Evolutionary conservation across 352 stramenopile genomes (phyloP).

Genomic region (Phytophthora rubi): DNA sequence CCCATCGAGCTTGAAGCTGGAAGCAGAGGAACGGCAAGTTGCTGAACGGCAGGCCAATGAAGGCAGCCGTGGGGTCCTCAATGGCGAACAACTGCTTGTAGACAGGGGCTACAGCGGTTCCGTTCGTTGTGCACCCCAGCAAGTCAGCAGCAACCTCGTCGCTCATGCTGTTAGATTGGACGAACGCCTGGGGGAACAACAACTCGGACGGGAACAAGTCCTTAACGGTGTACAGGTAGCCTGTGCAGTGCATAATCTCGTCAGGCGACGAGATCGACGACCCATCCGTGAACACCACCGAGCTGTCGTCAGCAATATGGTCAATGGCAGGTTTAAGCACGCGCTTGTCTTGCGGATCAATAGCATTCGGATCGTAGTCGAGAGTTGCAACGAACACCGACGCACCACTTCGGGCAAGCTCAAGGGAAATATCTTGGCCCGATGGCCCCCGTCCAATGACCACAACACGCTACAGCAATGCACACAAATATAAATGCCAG

Average conservation of each 20-base stretch:
- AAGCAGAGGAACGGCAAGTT: conserved; percentile 86
- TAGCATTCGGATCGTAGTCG: conserved; percentile 42
- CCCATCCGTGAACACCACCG: conserved; percentile 63
- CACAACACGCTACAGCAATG: conserved; percentile 49
- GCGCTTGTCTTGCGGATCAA: conserved; percentile 42
- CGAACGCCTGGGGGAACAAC: conserved; percentile 51
- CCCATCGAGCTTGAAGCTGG: conserved; percentile 79
- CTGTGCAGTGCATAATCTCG: conserved; percentile 84
- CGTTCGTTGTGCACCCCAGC: conserved; percentile 34
- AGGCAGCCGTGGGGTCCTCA: conserved; percentile 73
- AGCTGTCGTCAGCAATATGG: conserved; percentile 53
- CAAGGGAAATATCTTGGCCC: conserved; percentile 81
- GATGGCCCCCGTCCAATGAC: conserved; percentile 74
- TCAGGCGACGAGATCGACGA: conserved; percentile 56
- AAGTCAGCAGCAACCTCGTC: conserved; percentile 40
- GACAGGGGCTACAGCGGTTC: conserved; percentile 59
- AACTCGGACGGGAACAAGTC: conserved; percentile 52
- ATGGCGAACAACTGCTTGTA: conserved; percentile 86
- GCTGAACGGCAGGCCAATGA: conserved; percentile 76
- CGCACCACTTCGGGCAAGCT: conserved; percentile 53
- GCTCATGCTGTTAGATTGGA: conserved; percentile 29
- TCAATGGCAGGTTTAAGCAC: conserved; percentile 66
- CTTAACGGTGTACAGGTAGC: conserved; percentile 73
- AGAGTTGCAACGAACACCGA: conserved; percentile 64
- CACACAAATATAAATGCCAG: conserved; percentile 2